Evolutionary conservation across 1,284 basidiomycete species (phyloP).

Genomic region (Amylostereum areolatum): DNA sequence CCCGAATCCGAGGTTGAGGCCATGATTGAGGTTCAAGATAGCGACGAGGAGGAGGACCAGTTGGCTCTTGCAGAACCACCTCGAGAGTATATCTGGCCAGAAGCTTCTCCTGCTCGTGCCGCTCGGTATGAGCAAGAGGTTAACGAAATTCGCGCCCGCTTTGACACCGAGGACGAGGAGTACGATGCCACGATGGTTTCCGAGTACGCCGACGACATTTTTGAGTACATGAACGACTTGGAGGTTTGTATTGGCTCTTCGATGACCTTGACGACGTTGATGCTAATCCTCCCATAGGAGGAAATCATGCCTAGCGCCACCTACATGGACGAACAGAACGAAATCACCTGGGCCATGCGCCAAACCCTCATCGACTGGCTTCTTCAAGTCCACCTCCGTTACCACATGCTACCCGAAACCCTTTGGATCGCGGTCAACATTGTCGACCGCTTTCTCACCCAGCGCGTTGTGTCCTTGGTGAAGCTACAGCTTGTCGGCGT

Average conservation of each 20-base stretch:
- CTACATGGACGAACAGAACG: slow-evolving; percentile 93
- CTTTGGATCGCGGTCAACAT: slow-evolving; percentile 98
- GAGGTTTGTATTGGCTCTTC: slow-evolving; percentile 53
- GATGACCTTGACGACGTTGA: not conserved
- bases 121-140: slow-evolving; percentile 53
- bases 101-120: slow-evolving; percentile 54
- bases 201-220: slow-evolving; percentile 97
- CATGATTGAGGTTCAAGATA: slow-evolving; percentile 44
- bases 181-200: slow-evolving; percentile 97
- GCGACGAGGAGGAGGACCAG: slow-evolving; percentile 30
- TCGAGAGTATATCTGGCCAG: slow-evolving; percentile 59
- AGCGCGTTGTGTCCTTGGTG: slow-evolving; percentile 85
- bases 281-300: slow-evolving; percentile 42
- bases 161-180: slow-evolving; percentile 79
- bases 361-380: slow-evolving; percentile 97
- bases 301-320: slow-evolving; percentile 88
- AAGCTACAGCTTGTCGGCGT: slow-evolving; percentile 98
- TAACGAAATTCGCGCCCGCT: slow-evolving; percentile 62
- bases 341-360: slow-evolving; percentile 96
- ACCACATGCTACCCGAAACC: slow-evolving; percentile 97
- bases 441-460: slow-evolving; percentile 94
- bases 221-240: slow-evolving; percentile 89
- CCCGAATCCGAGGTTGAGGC: slow-evolving; percentile 51
- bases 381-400: slow-evolving; percentile 93
- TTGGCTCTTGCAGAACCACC: slow-evolving; percentile 24